Evolutionary conservation across 192 early-diverging fungal species (phyloP).

Genomic region (Geranomyces michiganensis): DNA sequence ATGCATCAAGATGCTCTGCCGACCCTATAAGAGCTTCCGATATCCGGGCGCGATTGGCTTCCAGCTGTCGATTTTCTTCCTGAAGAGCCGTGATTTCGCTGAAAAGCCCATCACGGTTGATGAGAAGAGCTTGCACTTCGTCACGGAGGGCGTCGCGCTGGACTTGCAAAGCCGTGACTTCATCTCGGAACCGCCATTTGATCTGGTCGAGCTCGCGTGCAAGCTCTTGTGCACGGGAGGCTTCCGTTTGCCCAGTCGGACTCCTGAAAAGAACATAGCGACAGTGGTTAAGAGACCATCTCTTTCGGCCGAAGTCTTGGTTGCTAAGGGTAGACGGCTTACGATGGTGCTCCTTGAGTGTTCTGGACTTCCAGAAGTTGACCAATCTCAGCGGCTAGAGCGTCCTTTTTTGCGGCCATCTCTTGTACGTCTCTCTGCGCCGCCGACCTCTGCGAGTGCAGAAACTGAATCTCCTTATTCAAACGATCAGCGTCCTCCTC

Average conservation of each 20-base stretch:
- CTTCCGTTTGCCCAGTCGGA: no score
- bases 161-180: constrained; percentile 13
- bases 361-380: constrained; percentile 5
- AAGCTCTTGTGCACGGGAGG: constrained; percentile 8
- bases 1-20: constrained; percentile 17
- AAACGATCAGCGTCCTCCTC: constrained; percentile 12
- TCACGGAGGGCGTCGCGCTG: constrained; percentile 20
- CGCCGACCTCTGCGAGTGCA: constrained; percentile 10
- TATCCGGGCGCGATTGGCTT: constrained; percentile 15
- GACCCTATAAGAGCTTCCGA: constrained; percentile 17
- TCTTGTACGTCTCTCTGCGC: constrained; percentile 20
- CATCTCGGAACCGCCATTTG: constrained; percentile 17
- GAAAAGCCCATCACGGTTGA: constrained; percentile 12
- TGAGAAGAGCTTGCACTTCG: constrained; percentile 6
- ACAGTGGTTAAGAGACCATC: neutral
- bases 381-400: constrained; percentile 13
- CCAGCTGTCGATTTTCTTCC: constrained; percentile 19
- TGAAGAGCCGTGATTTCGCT: constrained; percentile 15
- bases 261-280: no score
- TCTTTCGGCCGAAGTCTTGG: no score
- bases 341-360: neutral
- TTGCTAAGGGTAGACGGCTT: neutral
- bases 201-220: constrained; percentile 22
- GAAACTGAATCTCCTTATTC: constrained; percentile 10
- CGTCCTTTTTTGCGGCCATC: constrained; percentile 4